Percentiles rank a stretch among this genome's conserved stretches.
Evolutionary conservation across 805 yeast species (phyloP).

Genomic region (Peterozyma xylosa): DNA sequence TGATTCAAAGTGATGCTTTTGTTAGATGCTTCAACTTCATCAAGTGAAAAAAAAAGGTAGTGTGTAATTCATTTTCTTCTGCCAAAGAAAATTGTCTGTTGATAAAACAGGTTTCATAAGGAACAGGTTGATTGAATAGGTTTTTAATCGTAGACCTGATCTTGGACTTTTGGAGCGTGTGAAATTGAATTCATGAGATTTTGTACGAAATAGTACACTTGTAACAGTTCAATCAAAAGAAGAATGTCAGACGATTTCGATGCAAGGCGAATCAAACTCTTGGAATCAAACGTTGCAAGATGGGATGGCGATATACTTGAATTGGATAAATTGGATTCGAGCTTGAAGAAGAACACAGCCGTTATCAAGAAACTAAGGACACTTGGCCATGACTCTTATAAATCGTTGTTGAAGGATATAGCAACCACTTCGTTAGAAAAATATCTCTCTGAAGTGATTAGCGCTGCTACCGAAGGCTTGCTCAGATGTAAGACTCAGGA

Average conservation of each 20-base stretch:
- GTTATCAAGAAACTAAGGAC: slow-evolving; percentile 65
- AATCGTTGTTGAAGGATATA: slow-evolving; percentile 52
- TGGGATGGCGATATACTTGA: slow-evolving; percentile 37
- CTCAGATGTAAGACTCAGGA: slow-evolving; percentile 40
- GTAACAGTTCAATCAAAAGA: no score
- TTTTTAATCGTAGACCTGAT: no score
- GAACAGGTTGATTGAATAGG: no score
- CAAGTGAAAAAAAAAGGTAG: no score
- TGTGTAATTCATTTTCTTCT: no score
- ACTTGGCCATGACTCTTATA: slow-evolving; percentile 42
- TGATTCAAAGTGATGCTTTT: no score
- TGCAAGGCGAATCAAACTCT: slow-evolving; percentile 21
- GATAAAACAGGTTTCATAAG: no score
- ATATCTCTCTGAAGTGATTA: slow-evolving; percentile 62
- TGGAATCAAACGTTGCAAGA: slow-evolving; percentile 35
- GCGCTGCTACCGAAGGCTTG: slow-evolving; percentile 58
- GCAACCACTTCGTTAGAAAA: slow-evolving; percentile 58
- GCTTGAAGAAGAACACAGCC: slow-evolving; percentile 75
- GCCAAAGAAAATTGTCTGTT: no score
- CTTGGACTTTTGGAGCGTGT: no score
- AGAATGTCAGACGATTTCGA: slow-evolving; percentile 6
- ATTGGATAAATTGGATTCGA: slow-evolving; percentile 49
- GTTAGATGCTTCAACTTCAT: no score
- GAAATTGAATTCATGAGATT: no score
- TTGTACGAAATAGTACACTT: no score